These are phyloP conservation scores for Colletotrichum limetticola DNA, from an alignment of 2,329 filamentous ascomycete genomes.

Conservation along the genomic window DNA sequence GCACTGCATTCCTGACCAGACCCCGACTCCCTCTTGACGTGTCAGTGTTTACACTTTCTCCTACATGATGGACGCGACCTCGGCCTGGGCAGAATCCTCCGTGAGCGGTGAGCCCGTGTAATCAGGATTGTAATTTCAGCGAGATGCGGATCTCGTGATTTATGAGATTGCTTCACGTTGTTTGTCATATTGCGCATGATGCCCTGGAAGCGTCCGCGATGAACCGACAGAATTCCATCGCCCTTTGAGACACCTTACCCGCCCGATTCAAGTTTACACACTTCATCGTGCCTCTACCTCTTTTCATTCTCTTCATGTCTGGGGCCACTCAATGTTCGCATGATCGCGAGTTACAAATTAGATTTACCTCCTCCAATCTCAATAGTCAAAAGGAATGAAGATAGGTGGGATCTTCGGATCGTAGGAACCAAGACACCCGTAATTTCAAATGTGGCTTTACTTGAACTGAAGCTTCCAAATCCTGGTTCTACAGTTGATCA, in stretches of 20 bases:
- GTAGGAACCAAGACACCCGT: neutral
- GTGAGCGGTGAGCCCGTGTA: neutral
- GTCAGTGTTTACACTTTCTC: constrained; percentile 20
- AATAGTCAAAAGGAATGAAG: neutral
- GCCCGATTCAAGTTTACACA: too few species aligned
- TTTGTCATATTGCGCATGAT: neutral
- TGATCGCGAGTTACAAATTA: neutral
- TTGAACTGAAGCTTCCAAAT: neutral
- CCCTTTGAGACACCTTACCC: too few species aligned
- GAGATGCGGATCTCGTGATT: neutral
- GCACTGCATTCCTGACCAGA: neutral
- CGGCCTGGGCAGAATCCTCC: neutral
- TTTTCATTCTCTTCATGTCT: neutral
- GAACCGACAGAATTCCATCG: neutral
- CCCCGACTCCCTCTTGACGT: neutral
- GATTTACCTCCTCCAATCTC: neutral
- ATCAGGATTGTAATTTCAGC: constrained; percentile 13
- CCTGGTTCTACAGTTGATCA: neutral
- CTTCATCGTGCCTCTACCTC: too few species aligned
- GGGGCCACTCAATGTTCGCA: neutral
- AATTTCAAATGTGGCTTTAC: neutral
- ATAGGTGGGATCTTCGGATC: neutral
- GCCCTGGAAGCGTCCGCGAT: neutral
- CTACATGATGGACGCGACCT: constrained; percentile 3
- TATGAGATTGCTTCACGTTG: neutral